These are phyloP conservation scores for Pyrenochaeta sp. DNA, from an alignment of 2,329 filamentous ascomycete species.

Conservation along the genomic window DNA sequence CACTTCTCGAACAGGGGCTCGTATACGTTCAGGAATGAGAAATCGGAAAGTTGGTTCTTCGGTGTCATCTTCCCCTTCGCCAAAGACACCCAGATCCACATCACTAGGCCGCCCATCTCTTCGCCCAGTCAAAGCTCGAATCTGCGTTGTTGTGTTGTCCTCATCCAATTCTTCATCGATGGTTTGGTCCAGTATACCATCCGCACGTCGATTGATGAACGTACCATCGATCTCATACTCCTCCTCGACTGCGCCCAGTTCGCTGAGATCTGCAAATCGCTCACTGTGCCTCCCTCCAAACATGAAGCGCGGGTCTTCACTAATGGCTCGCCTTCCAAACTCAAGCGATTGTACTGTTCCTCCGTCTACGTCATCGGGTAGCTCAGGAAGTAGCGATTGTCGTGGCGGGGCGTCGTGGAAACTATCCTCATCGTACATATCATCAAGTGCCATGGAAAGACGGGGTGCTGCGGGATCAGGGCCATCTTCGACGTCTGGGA, in stretches of 20 bases:
- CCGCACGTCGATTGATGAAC: conserved; percentile 46
- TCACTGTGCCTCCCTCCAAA: conserved; percentile 60
- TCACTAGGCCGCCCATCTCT: conserved; percentile 41
- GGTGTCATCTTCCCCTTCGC: conserved; percentile 40
- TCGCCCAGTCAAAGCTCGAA: conserved; percentile 41
- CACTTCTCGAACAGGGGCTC: conserved; percentile 26
- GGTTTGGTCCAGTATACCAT: conserved; percentile 49
- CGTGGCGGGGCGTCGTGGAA: conserved; percentile 50
- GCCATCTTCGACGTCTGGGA: conserved; percentile 57
- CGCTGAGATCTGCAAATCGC: conserved; percentile 59
- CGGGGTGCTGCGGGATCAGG: conserved; percentile 53
- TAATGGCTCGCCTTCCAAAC: conserved; percentile 52
- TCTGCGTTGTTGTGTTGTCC: conserved; percentile 41
- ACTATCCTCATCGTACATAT: conserved; percentile 55
- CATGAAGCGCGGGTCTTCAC: conserved; percentile 51
- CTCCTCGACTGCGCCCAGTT: conserved; percentile 44
- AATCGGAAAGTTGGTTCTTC: conserved; percentile 52
- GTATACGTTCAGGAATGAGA: conserved; percentile 46
- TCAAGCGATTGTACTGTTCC: conserved; percentile 60
- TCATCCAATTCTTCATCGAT: conserved; percentile 43
- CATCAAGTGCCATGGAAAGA: conserved; percentile 53
- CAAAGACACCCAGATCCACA: conserved; percentile 43
- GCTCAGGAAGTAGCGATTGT: conserved; percentile 45
- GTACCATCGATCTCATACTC: conserved; percentile 54
- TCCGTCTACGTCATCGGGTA: conserved; percentile 49